These are phyloP conservation scores for Ganoderma resinaceum DNA, from an alignment of 1,284 basidiomycete species.

Conservation along the genomic window DNA sequence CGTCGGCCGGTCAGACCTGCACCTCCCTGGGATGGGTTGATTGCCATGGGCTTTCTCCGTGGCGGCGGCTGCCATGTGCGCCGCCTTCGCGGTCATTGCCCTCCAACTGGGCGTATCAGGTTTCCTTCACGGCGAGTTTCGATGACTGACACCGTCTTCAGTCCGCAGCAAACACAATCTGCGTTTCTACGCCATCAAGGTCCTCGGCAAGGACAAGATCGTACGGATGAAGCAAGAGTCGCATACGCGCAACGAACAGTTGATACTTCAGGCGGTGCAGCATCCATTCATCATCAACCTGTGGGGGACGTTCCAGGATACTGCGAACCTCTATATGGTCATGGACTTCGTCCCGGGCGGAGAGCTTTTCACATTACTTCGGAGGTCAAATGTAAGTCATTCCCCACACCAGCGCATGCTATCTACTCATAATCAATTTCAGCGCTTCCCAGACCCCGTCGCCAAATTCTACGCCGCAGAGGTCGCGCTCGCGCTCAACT, in stretches of 20 bases:
- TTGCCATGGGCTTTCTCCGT: neutral
- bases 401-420: neutral
- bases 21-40: neutral
- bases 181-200: slow-evolving; percentile 95
- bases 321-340: slow-evolving; percentile 97
- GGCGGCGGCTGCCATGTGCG: neutral
- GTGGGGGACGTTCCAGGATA: slow-evolving; percentile 97
- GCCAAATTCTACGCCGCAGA: slow-evolving; percentile 99
- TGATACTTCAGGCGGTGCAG: slow-evolving; percentile 88
- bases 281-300: slow-evolving; percentile 98
- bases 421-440: slow-evolving; percentile 18
- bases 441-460: slow-evolving; percentile 98
- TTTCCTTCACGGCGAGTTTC: neutral
- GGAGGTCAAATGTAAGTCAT: slow-evolving; percentile 84
- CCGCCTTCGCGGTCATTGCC: neutral
- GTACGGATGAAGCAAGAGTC: slow-evolving; percentile 97
- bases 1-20: neutral
- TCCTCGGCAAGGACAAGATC: slow-evolving; percentile 93
- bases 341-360: slow-evolving; percentile 99
- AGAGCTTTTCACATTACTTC: slow-evolving; percentile 91
- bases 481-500: slow-evolving; percentile 93
- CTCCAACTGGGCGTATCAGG: neutral
- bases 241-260: slow-evolving; percentile 96
- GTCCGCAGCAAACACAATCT: slow-evolving; percentile 92
- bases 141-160: slow-evolving; percentile 37